Percentiles rank a stretch among this genome's conserved stretches.
Evolutionary conservation across 2,329 filamentous ascomycete species (phyloP).

Genomic region (Monilinia laxa): DNA sequence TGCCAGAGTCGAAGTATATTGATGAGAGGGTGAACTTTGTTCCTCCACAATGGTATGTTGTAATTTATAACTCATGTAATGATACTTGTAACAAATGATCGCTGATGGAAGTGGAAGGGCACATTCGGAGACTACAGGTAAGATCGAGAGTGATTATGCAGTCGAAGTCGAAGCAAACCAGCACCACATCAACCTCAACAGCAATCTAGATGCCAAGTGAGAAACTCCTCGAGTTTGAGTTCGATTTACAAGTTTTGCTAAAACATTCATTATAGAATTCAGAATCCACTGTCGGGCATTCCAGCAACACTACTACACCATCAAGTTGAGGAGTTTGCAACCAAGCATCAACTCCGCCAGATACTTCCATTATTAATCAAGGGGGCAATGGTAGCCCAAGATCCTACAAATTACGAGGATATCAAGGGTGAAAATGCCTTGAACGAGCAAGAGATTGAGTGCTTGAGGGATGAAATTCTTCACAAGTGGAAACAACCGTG

Average conservation of each 20-base stretch:
- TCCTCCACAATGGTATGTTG: conserved; percentile 5
- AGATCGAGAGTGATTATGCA: neutral
- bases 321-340: conserved; percentile 60
- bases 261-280: conserved; percentile 44
- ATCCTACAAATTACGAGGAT: conserved; percentile 64
- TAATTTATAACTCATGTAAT: neutral
- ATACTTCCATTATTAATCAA: conserved; percentile 60
- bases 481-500: conserved; percentile 69
- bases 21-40: conserved; percentile 1
- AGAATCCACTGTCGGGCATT: conserved; percentile 57
- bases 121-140: neutral
- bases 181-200: conserved; percentile 15
- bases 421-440: conserved; percentile 48
- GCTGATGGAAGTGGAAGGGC: conserved; percentile 9
- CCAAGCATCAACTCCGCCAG: conserved; percentile 57
- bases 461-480: conserved; percentile 60
- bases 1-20: conserved; percentile 1
- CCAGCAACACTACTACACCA: conserved; percentile 50
- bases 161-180: conserved; percentile 10
- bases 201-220: conserved; percentile 22
- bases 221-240: neutral
- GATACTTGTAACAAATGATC: too few relatives aligned
- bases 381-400: conserved; percentile 73
- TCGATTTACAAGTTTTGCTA: neutral
- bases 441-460: conserved; percentile 56